Percentiles rank a stretch among this genome's conserved stretches.
Conservation (phyloP, 768 basidiomycete species). For the Trichaptum fuscoviolaceum region DNA sequence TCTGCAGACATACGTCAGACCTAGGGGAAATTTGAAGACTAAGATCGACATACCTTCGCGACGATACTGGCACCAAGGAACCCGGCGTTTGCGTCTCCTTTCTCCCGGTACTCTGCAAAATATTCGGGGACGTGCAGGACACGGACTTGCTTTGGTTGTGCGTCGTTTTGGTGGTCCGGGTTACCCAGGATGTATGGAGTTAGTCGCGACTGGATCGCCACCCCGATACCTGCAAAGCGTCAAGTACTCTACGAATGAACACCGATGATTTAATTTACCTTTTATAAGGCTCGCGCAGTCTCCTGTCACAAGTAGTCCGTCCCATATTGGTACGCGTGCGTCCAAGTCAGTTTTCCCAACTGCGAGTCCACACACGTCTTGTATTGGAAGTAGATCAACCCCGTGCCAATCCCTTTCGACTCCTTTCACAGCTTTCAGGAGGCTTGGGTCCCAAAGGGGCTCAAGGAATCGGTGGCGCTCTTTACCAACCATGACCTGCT, state of each 20-base stretch:
- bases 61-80: slow-evolving; percentile 80
- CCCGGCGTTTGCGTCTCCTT: slow-evolving; percentile 73
- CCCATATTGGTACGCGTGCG: slow-evolving; percentile 68
- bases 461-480: slow-evolving; percentile 90
- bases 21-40: slow-evolving; percentile 5
- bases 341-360: slow-evolving; percentile 59
- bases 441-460: slow-evolving; percentile 72
- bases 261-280: slow-evolving; percentile 37
- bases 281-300: slow-evolving; percentile 66
- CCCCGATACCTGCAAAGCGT: slow-evolving; percentile 45
- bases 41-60: slow-evolving; percentile 57
- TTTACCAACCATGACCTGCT: slow-evolving; percentile 72
- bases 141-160: slow-evolving; percentile 63
- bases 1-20: slow-evolving; percentile 33
- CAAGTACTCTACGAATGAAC: background rate
- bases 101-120: slow-evolving; percentile 85
- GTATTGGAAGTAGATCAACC: slow-evolving; percentile 40
- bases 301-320: slow-evolving; percentile 77
- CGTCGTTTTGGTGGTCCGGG: slow-evolving; percentile 60
- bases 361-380: slow-evolving; percentile 61
- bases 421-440: slow-evolving; percentile 38
- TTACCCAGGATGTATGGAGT: slow-evolving; percentile 54
- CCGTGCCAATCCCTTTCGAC: slow-evolving; percentile 20
- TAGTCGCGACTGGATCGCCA: slow-evolving; percentile 68
- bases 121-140: slow-evolving; percentile 77